phyloP scores from a whole-genome alignment of 1,284 basidiomycete genomes.

The Sporisorium scitamineum region DNA sequence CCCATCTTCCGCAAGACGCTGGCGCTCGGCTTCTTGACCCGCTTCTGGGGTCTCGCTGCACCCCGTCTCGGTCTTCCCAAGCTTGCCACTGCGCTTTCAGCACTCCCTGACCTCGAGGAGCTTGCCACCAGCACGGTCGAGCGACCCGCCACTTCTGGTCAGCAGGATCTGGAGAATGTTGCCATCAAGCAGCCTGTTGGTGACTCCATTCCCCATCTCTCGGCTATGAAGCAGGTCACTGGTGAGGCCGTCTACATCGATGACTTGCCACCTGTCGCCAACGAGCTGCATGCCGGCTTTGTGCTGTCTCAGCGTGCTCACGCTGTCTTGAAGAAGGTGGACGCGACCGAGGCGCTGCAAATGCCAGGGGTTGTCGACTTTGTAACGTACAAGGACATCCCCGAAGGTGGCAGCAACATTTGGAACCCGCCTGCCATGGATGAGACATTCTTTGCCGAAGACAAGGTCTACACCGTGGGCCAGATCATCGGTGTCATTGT shows the following conservation, averaged over 20 bases:
- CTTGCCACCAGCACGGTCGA: slow-evolving; percentile 47
- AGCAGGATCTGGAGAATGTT: slow-evolving; percentile 58
- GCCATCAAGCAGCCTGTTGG: slow-evolving; percentile 57
- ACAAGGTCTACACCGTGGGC: slow-evolving; percentile 66
- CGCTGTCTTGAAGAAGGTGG: slow-evolving; percentile 66
- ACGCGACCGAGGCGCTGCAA: slow-evolving; percentile 62
- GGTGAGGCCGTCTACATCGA: slow-evolving; percentile 70
- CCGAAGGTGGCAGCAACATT: slow-evolving; percentile 64
- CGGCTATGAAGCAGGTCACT: slow-evolving; percentile 69
- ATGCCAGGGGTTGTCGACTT: slow-evolving; percentile 67
- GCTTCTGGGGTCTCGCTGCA: slow-evolving; percentile 66
- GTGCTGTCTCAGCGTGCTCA: slow-evolving; percentile 68
- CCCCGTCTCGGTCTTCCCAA: slow-evolving; percentile 34
- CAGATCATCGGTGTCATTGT: slow-evolving; percentile 68
- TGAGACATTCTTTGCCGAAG: slow-evolving; percentile 69
- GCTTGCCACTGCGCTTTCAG: slow-evolving; percentile 9
- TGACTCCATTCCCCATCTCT: slow-evolving; percentile 64
- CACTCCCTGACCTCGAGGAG: slow-evolving; percentile 49
- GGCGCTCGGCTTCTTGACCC: slow-evolving; percentile 68
- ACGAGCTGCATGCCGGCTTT: slow-evolving; percentile 68
- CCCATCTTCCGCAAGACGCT: slow-evolving; percentile 69
- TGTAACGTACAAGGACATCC: slow-evolving; percentile 65
- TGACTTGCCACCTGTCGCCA: slow-evolving; percentile 65
- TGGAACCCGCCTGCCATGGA: slow-evolving; percentile 69
- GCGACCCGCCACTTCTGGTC: slow-evolving; percentile 46